These are phyloP conservation scores for Auriculariales sp. DNA, from an alignment of 768 basidiomycete species.

Conservation along the genomic window DNA sequence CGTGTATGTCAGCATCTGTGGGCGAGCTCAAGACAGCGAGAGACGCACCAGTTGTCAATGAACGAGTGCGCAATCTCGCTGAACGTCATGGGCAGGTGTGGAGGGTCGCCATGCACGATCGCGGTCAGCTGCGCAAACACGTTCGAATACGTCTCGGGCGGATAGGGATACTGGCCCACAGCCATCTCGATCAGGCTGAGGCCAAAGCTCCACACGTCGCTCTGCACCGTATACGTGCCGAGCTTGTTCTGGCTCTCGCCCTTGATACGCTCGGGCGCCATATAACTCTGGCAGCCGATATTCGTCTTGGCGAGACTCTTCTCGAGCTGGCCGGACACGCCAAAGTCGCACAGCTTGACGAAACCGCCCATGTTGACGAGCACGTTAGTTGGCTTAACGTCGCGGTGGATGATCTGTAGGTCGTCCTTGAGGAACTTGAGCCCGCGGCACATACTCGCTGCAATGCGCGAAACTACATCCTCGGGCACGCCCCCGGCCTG, in stretches of 20 bases:
- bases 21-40: not conserved
- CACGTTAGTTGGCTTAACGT: conserved; percentile 91
- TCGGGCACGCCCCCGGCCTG: conserved; percentile 48
- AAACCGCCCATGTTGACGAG: conserved; percentile 79
- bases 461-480: conserved; percentile 69
- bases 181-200: conserved; percentile 89
- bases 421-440: conserved; percentile 93
- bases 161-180: conserved; percentile 85
- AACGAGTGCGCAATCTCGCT: conserved; percentile 64
- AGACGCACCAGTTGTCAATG: conserved; percentile 48
- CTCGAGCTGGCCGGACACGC: conserved; percentile 96
- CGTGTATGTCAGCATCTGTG: not conserved
- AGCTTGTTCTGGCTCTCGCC: conserved; percentile 80
- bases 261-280: conserved; percentile 98
- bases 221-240: conserved; percentile 88
- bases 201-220: conserved; percentile 96
- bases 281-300: conserved; percentile 96
- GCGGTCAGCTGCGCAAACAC: conserved; percentile 95
- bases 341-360: conserved; percentile 95
- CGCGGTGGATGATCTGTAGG: conserved; percentile 72
- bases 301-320: conserved; percentile 95
- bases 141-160: conserved; percentile 92
- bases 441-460: conserved; percentile 70
- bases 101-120: conserved; percentile 90
- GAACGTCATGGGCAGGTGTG: conserved; percentile 64